Base-by-base conservation (phyloP, 1,284 basidiomycete species). In the Puccinia polysora region DNA sequence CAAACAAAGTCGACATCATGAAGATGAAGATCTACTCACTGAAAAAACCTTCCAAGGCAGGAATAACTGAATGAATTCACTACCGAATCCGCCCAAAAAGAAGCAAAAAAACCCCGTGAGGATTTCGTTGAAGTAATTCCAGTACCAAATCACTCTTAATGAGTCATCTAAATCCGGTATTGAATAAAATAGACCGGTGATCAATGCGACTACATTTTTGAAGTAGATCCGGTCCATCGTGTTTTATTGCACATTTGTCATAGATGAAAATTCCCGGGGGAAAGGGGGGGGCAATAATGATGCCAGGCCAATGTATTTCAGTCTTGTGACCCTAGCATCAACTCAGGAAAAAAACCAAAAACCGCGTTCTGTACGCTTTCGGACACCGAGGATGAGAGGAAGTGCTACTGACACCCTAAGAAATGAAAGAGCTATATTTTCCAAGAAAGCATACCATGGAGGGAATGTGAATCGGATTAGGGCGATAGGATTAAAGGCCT, bases 391-490 rank as follows among this genome's bases (percentile, higher is more conserved):
- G n/a, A 49, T 40, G 28, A 45, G 34, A 4, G 28, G 25, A 59
- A 59, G 25, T 28, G 5, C 20, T 1, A 53, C 58, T 63, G 36
- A 71, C 58, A 71, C 40, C 47, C 59, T 34, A 71, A 55, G 43
- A 71, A 71, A 36, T 71, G 69, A 50, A 71, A 63, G 47, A 71
- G 56, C 67, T 70, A 71, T 47, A 43, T 43, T 60, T 43, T 45
- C 58, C 58, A 25, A 60, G 14, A 4, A 60, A 10, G 43, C 10
- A 45, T 10, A 45, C 10, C 10, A 45, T 45, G 43, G n/a, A 45
- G n/a, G n/a, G n/a, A 45, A 45, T 10, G 10, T 10, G n/a, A 45
- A 45, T 10, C 10, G n/a, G n/a, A 45, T 45, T 10, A 45, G n/a
- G n/a, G n/a, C 10, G n/a, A 45, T 10, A 10, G 43, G n/a, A 45